Evolutionary conservation across 2,329 filamentous ascomycete genomes (phyloP).

Genomic region (Penicillium expansum): DNA sequence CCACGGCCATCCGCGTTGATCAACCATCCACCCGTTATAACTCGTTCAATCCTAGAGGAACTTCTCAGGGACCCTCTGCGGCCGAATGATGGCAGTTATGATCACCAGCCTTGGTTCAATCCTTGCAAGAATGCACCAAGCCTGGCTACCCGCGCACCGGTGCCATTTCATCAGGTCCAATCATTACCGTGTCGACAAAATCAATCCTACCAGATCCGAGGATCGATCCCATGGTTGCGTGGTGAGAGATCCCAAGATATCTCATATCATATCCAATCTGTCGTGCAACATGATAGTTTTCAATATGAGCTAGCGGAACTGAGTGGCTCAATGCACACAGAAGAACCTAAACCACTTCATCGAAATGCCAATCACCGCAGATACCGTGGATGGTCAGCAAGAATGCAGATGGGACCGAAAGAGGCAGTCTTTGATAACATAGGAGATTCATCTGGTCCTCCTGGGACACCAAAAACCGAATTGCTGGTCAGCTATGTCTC

Average conservation of each 20-base stretch:
- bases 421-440: conserved; percentile 12
- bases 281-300: background rate
- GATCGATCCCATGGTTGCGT: background rate
- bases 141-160: background rate
- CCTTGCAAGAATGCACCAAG: background rate
- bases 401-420: conserved; percentile 34
- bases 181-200: conserved; percentile 1
- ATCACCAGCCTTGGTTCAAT: background rate
- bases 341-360: background rate
- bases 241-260: background rate
- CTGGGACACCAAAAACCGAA: conserved; percentile 36
- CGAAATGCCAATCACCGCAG: conserved; percentile 19
- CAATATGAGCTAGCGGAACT: background rate
- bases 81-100: background rate
- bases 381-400: conserved; percentile 38
- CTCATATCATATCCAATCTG: background rate
- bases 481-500: conserved; percentile 24
- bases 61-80: background rate
- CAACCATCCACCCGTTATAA: background rate
- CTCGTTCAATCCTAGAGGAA: conserved; percentile 5
- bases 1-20: background rate
- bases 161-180: background rate
- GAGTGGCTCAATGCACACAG: background rate
- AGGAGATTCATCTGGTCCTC: conserved; percentile 30
- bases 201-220: background rate